Conservation (phyloP, 352 stramenopile species). For the Pythium myriotylum region DNA sequence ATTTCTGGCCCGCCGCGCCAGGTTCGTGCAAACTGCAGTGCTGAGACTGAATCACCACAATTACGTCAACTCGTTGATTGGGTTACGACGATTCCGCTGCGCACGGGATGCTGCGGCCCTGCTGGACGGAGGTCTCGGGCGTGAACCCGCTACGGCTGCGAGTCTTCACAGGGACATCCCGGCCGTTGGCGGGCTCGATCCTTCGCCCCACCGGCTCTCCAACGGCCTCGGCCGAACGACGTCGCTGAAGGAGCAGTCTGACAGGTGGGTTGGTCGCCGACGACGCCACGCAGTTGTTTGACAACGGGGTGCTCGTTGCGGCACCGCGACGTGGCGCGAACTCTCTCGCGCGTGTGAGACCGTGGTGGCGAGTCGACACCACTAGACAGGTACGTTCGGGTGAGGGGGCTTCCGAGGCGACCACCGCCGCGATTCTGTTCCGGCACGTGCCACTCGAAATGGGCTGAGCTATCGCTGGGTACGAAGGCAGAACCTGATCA, state of each 20-base stretch:
- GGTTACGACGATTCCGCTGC: too few species aligned
- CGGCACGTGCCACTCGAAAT: neutral
- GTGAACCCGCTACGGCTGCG: slow-evolving; percentile 1
- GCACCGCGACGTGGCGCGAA: too few species aligned
- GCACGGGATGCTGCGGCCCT: too few species aligned
- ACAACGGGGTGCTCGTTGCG: neutral
- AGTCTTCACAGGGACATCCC: neutral
- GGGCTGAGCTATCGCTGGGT: neutral
- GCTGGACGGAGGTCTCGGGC: too few species aligned
- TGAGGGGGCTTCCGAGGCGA: too few species aligned
- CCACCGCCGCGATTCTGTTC: too few species aligned
- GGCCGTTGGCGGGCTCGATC: neutral
- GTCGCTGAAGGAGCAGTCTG: slow-evolving; percentile 62
- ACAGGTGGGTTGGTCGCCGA: slow-evolving; percentile 55
- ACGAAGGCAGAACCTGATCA: neutral
- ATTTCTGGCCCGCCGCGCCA: neutral
- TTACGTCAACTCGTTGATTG: neutral
- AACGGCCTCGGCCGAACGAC: slow-evolving; percentile 32
- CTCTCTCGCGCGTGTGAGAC: too few species aligned
- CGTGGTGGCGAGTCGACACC: too few species aligned
- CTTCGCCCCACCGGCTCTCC: neutral
- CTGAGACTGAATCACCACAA: neutral
- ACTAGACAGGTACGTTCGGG: too few species aligned
- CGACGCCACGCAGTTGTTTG: slow-evolving; percentile 11
- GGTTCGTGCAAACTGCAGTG: neutral